Evolutionary conservation across 805 yeast genomes (phyloP), one percentile per base, ranked within the genome.

Genomic region (Sungouiella blattae): DNA sequence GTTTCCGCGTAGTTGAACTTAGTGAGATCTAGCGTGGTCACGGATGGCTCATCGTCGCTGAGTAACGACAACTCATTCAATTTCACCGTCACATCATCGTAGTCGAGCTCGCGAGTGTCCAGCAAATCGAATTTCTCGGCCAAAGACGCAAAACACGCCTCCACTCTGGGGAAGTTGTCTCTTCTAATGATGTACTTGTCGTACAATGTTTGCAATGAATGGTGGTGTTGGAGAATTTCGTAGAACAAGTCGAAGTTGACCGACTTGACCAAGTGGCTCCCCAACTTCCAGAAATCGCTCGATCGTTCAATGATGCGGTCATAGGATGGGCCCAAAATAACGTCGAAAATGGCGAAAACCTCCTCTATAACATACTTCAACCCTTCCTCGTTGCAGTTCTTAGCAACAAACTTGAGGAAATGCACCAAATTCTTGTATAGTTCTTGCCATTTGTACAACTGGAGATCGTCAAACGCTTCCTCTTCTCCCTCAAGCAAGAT

Each of bases 371-470:
- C 42, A 17, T 33, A 36, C 38, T 47, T 47, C 17, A 44, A 43
- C 18, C 40, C 45, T 26, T 46, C 52, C 22, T 46, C 50, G 28
- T 47, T 47, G 25, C 40, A 36, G 32, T 30, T 36, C 22, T 37
- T 38, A 12, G 40, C 14, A 11, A 45, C 28, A 28, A 68, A 67
- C 17, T 45, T 49, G n/a, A 66, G 34, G 25, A 68, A 45, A 6
- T 42, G 49, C 24, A 62, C 48, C 7, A 67, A 31, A 1, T 64
- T 52, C 21, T 50, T 47, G 40, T 47, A 56, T 4, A 69, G 52
- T 14, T 64, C 71, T 16, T 40, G 45, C 71, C 71, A 66, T 11
- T 52, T 46, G 40, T 67, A 67, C 17, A 43, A 46, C 1, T 41
- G 40, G 6, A 58, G 32, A 2, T 37, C 46, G 2, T 46, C 47